Evolutionary conservation across 371 early-diverging fungal genomes (phyloP).

Genomic region (Mucor velutinosus): DNA sequence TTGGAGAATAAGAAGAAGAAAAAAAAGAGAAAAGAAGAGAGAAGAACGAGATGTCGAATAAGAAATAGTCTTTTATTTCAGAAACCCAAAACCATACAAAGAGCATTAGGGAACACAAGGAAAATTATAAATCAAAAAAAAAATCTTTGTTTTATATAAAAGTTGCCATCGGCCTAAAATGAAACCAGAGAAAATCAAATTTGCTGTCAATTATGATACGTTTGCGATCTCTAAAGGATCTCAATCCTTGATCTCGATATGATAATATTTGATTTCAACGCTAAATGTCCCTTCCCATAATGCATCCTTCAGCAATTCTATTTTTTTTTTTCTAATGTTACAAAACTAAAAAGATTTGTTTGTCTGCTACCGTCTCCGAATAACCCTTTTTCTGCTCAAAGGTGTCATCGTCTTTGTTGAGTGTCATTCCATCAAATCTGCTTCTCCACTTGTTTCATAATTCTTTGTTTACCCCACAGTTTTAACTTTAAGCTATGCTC

Average conservation of each 20-base stretch:
- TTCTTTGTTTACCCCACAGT: background rate
- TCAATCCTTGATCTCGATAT: background rate
- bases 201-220: background rate
- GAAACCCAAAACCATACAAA: background rate
- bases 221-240: background rate
- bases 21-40: background rate
- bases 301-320: background rate
- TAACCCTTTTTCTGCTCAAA: background rate
- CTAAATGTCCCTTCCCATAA: background rate
- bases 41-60: background rate
- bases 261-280: background rate
- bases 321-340: background rate
- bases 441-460: background rate
- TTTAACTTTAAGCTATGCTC: background rate
- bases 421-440: background rate
- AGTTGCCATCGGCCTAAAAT: background rate
- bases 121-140: constrained; percentile 1
- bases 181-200: background rate
- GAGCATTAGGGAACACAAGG: constrained; percentile 5
- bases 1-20: background rate
- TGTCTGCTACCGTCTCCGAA: constrained; percentile 20
- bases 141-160: background rate
- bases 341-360: constrained; percentile 5
- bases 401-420: background rate
- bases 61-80: background rate